A percentile compares a stretch with the other conserved stretches of the same genome.
These are phyloP conservation scores for Podospora conica DNA, from an alignment of 495 filamentous ascomycete species.

Conservation along the genomic window DNA sequence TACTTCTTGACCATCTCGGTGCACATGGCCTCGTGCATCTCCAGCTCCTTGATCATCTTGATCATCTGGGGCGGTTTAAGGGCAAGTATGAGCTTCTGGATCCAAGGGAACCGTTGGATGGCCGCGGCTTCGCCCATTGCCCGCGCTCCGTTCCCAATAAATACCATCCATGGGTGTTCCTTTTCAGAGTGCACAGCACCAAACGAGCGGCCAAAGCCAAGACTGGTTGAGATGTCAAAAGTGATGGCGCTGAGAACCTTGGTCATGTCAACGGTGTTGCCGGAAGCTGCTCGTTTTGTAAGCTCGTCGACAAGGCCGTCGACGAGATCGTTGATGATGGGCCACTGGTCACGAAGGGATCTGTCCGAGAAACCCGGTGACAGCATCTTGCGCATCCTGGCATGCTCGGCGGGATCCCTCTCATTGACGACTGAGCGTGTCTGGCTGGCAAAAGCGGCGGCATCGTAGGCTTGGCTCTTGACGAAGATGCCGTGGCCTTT, in stretches of 20 bases:
- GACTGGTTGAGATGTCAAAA: conserved; percentile 46
- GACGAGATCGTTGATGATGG: conserved; percentile 32
- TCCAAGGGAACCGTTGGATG: conserved; percentile 2
- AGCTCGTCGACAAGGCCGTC: conserved; percentile 34
- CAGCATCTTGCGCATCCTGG: conserved; percentile 28
- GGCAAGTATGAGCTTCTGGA: conserved; percentile 4
- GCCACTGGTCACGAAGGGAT: conserved; percentile 39
- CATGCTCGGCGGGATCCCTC: conserved; percentile 28
- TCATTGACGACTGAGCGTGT: conserved; percentile 22
- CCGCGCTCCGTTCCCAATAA: conserved; percentile 35
- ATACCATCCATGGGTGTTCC: conserved; percentile 44
- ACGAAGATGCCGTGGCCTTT: conserved; percentile 24
- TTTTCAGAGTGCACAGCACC: conserved; percentile 36
- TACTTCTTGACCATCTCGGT: conserved; percentile 19
- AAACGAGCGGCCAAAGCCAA: conserved; percentile 49
- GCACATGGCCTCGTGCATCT: conserved; percentile 15
- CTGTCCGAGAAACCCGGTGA: conserved; percentile 32
- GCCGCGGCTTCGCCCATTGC: conserved; percentile 10
- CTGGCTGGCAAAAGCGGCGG: conserved; percentile 23
- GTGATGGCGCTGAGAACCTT: conserved; percentile 13
- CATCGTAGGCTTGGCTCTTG: conserved; percentile 25
- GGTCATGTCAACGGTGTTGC: conserved; percentile 13
- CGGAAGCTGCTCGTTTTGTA: conserved; percentile 11
- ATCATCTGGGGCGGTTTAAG: conserved; percentile 11
- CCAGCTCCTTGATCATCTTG: conserved; percentile 12